Evolutionary conservation across 2,329 filamentous ascomycete species (phyloP).

Genomic region (Aspergillus sojae): DNA sequence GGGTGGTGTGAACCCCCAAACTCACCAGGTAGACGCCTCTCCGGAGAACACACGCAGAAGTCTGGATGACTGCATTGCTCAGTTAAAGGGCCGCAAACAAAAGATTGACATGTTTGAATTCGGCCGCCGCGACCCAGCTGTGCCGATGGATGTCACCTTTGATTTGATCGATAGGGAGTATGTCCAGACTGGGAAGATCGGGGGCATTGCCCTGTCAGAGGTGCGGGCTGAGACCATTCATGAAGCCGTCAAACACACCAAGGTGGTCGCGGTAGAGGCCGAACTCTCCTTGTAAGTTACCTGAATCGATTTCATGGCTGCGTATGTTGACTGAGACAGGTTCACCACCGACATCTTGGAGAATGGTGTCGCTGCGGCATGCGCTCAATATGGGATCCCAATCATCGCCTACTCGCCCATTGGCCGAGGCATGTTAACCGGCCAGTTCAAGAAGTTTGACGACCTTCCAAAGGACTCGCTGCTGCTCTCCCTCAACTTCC

Average conservation of each 20-base stretch:
- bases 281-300: slow-evolving; percentile 6
- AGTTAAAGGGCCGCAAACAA: slow-evolving; percentile 13
- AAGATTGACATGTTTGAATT: slow-evolving; percentile 19
- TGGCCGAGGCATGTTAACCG: slow-evolving; percentile 61
- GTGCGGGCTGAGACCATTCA: slow-evolving; percentile 11
- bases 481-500: slow-evolving; percentile 33
- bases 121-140: slow-evolving; percentile 9
- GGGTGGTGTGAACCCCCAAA: background rate
- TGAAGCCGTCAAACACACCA: slow-evolving; percentile 4
- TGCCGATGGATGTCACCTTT: slow-evolving; percentile 11
- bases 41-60: slow-evolving; percentile 11
- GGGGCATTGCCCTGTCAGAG: slow-evolving; percentile 14
- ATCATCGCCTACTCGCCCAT: slow-evolving; percentile 74
- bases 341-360: background rate
- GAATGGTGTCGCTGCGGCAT: slow-evolving; percentile 54
- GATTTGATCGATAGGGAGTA: slow-evolving; percentile 6
- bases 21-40: background rate
- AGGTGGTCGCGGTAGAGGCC: slow-evolving; percentile 6
- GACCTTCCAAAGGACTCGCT: slow-evolving; percentile 60
- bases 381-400: slow-evolving; percentile 66
- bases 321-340: background rate
- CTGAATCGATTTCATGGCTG: background rate
- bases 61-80: slow-evolving; percentile 5
- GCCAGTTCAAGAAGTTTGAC: slow-evolving; percentile 52
- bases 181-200: slow-evolving; percentile 16